Base-by-base conservation (phyloP, 2,329 filamentous ascomycete genomes). In the Aureobasidium mangrovei region DNA sequence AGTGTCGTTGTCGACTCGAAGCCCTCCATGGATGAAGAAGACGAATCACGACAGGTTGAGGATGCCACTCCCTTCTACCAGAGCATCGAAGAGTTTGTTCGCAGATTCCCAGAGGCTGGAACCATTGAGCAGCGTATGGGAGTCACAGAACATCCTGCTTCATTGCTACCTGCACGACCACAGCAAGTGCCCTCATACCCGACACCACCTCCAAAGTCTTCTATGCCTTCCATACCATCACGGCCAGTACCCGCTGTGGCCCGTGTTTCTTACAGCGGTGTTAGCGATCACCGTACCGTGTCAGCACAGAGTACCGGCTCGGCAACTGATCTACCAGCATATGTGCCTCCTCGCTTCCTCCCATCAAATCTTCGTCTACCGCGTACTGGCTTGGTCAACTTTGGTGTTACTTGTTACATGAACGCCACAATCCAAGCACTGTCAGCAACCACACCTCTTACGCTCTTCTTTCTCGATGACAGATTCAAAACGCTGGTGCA, bases 381-480 rank as follows among this genome's bases (percentile, higher is more conserved):
- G n/a, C 74, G 75, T 35, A 86, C 88, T 8, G 91, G 91, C 0
- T 76, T 96, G 9, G 73, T 82, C 56, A 96, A 96, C 62, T 87
- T 89, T 39, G 81, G 83, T 1, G 84, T 86, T 44, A 91, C 86
- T 60, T 96, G 91, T 67, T 96, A 95, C 65, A 90, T 93, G 76
- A 96, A 95, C 69, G 85, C 88, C n/a, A 84, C 85, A 0, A 75
- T 97, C 28, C 91, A 97, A 69, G 86, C 86, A 57, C 73, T 96
- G 18, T 86, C 87, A 56, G 85, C 84, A 1, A 91, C 90, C 0
- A 72, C 77, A 7, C 73, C 77, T 18, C 69, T 85, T 40, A 80
- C 78, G 65, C 80, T 64, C 70, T 81, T 71, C 78, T 95, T 78
- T 73, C 80, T 70, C 66, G 82, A 71, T 73, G 85, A 73, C 65